Evolutionary conservation across 495 filamentous ascomycete species (phyloP).

Genomic region (Margaritispora aquatica): DNA sequence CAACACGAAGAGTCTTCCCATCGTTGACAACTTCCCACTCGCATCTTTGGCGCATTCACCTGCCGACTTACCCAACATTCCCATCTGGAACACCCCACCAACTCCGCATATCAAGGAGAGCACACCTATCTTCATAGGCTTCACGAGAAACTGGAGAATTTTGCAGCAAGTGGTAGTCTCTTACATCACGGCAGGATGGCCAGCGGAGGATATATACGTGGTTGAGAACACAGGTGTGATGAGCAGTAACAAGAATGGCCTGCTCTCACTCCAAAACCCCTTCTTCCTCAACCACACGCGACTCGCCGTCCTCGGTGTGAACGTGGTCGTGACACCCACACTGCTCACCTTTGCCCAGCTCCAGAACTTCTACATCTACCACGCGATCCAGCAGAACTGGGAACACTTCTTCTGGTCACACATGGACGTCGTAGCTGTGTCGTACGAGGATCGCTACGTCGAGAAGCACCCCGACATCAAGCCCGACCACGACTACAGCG

Average conservation of each 20-base stretch:
- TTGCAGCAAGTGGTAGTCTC: slow-evolving; percentile 52
- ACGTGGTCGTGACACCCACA: slow-evolving; percentile 49
- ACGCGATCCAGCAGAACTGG: slow-evolving; percentile 42
- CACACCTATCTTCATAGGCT: slow-evolving; percentile 54
- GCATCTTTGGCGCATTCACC: slow-evolving; percentile 14
- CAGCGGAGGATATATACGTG: slow-evolving; percentile 51
- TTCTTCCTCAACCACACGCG: slow-evolving; percentile 54
- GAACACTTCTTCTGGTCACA: slow-evolving; percentile 52
- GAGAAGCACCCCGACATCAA: slow-evolving; percentile 18
- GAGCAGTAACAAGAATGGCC: slow-evolving; percentile 43
- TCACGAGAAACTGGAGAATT: slow-evolving; percentile 53
- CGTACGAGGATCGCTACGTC: slow-evolving; percentile 40
- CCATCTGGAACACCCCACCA: slow-evolving; percentile 35
- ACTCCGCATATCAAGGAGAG: slow-evolving; percentile 29
- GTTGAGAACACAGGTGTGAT: slow-evolving; percentile 60
- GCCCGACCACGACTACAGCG: slow-evolving; percentile 27
- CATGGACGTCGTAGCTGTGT: slow-evolving; percentile 50
- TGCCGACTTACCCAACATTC: slow-evolving; percentile 34
- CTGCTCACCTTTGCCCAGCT: slow-evolving; percentile 56
- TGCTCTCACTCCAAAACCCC: slow-evolving; percentile 51
- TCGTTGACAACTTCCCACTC: slow-evolving; percentile 23
- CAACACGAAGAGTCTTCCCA: neutral
- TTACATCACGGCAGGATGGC: slow-evolving; percentile 59
- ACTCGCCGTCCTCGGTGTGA: slow-evolving; percentile 47
- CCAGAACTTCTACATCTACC: slow-evolving; percentile 47